A percentile compares a stretch with the other conserved stretches of the same genome.
These are phyloP conservation scores for Tetrahymena elliotti DNA, from an alignment of 73 alveolate species.

Conservation along the genomic window DNA sequence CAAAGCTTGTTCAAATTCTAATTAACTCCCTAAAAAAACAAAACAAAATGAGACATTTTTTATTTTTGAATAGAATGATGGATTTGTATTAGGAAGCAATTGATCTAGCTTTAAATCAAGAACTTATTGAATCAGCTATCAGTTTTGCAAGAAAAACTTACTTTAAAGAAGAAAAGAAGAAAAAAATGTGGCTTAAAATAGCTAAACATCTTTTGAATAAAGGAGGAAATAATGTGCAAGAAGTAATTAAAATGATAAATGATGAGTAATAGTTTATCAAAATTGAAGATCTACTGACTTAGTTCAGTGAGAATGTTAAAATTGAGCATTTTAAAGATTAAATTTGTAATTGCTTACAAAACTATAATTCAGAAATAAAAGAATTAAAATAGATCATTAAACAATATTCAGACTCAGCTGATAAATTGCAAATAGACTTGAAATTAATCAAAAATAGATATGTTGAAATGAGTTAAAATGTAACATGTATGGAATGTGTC, in stretches of 20 bases:
- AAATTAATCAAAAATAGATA: constrained; percentile 81
- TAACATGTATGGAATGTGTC: constrained; percentile 70
- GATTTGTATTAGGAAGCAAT: constrained; percentile 94
- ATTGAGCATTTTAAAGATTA: constrained; percentile 89
- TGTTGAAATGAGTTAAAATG: constrained; percentile 67
- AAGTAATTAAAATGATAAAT: constrained; percentile 74
- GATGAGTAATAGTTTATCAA: constrained; percentile 76
- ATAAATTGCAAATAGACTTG: constrained; percentile 77
- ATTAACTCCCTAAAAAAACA: too few species aligned
- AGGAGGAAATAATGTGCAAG: constrained; percentile 49
- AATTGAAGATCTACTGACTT: constrained; percentile 93
- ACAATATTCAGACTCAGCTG: constrained; percentile 83
- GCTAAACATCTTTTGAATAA: constrained; percentile 68
- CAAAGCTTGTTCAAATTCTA: too few species aligned
- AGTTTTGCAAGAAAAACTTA: constrained; percentile 82
- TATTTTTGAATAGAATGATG: constrained; percentile 45
- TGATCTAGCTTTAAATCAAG: constrained; percentile 73
- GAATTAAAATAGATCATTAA: constrained; percentile 78
- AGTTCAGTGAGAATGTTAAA: constrained; percentile 86
- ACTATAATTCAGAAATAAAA: constrained; percentile 81
- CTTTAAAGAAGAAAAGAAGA: constrained; percentile 71
- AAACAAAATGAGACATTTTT: too few species aligned
- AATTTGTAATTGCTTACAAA: constrained; percentile 85
- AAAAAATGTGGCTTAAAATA: constrained; percentile 91
- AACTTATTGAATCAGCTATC: constrained; percentile 84